phyloP scores from a whole-genome alignment of 2,329 filamentous ascomycete species.

The Trichoderma citrinoviride region DNA sequence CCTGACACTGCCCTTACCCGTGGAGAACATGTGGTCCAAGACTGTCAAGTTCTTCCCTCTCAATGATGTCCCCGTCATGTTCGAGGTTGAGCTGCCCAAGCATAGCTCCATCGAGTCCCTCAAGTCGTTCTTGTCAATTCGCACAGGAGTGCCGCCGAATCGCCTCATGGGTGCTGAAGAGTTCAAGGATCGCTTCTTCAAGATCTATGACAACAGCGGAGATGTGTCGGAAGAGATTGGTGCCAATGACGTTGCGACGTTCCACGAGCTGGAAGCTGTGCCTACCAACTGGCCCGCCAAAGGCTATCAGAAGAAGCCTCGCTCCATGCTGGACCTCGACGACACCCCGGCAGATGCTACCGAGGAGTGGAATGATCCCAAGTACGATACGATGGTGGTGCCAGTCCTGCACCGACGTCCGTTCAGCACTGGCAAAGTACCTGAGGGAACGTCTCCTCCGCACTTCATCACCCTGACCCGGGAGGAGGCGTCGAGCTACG shows the following conservation, averaged over 20 bases:
- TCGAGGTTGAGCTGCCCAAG: constrained; percentile 79
- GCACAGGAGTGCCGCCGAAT: constrained; percentile 61
- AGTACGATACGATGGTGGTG: constrained; percentile 66
- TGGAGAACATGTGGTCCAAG: constrained; percentile 78
- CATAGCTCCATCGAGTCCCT: constrained; percentile 66
- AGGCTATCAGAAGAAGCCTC: constrained; percentile 43
- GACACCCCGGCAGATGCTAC: constrained; percentile 35
- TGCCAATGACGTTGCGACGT: constrained; percentile 63
- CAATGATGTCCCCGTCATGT: constrained; percentile 64
- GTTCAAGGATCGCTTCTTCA: constrained; percentile 82
- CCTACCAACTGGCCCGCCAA: constrained; percentile 75
- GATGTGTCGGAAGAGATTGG: constrained; percentile 71
- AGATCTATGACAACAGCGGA: constrained; percentile 69
- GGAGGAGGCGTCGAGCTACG: constrained; percentile 65
- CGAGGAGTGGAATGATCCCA: constrained; percentile 58
- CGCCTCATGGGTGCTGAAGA: constrained; percentile 79
- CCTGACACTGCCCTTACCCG: constrained; percentile 82
- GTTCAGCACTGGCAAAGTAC: constrained; percentile 31
- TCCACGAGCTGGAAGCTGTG: constrained; percentile 70
- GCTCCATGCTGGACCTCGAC: constrained; percentile 50
- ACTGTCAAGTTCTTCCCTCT: constrained; percentile 75
- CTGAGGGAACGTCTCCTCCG: constrained; percentile 44
- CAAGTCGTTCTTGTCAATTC: constrained; percentile 67
- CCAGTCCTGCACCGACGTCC: constrained; percentile 64
- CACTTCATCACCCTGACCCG: constrained; percentile 74